Evolutionary conservation across 345 rosid species (phyloP).

Genomic region (Geranium rotundifolium): DNA sequence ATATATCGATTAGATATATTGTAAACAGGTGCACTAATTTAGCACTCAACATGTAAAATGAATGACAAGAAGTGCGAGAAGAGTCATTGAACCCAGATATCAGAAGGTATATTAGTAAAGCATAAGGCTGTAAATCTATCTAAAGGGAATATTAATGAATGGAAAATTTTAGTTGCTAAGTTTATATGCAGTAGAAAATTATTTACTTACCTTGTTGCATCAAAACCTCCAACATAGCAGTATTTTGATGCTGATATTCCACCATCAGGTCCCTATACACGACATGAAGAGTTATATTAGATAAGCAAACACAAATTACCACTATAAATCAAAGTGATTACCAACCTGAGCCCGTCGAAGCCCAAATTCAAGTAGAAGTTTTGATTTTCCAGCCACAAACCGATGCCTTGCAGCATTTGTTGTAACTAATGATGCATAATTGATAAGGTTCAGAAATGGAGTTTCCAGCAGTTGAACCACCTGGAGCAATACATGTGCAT

Average conservation of each 20-base stretch:
- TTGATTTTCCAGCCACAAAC: slow-evolving; percentile 84
- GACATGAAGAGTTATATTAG: slow-evolving; percentile 10
- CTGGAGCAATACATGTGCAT: slow-evolving; percentile 22
- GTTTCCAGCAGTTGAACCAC: slow-evolving; percentile 95
- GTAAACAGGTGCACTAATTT: neutral
- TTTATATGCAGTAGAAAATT: neutral
- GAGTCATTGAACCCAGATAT: neutral
- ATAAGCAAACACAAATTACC: slow-evolving; percentile 1
- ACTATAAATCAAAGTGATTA: slow-evolving; percentile 4
- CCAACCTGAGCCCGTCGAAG: slow-evolving; percentile 94
- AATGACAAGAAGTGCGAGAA: neutral
- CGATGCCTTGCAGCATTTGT: slow-evolving; percentile 98
- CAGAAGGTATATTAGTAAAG: neutral
- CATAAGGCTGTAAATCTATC: neutral
- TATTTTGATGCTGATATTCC: slow-evolving; percentile 88
- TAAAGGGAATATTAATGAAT: neutral
- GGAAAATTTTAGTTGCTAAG: neutral
- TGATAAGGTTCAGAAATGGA: slow-evolving; percentile 74
- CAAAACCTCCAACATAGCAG: slow-evolving; percentile 95
- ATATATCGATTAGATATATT: neutral
- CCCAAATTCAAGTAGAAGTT: slow-evolving; percentile 80
- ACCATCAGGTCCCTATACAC: slow-evolving; percentile 88
- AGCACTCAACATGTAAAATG: neutral
- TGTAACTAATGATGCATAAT: slow-evolving; percentile 82
- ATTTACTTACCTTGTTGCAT: slow-evolving; percentile 65